Percentiles rank a stretch among this genome's conserved stretches.
Evolutionary conservation across 2,329 filamentous ascomycete species (phyloP).

Genomic region (Dothideomycetidae sp.): DNA sequence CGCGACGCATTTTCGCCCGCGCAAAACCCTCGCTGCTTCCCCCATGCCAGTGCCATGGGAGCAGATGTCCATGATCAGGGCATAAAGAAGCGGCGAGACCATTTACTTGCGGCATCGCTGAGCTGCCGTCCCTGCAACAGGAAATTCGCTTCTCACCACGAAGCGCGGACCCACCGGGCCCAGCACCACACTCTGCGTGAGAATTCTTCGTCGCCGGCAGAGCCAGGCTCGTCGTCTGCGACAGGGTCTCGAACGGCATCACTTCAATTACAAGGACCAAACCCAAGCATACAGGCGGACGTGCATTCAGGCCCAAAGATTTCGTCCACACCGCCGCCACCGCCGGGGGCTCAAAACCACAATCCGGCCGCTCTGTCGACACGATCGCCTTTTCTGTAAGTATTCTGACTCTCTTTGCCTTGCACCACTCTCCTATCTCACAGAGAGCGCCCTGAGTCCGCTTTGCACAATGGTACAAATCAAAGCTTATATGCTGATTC

Average conservation of each 20-base stretch:
- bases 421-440: too few relatives aligned
- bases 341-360: too few relatives aligned
- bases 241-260: too few relatives aligned
- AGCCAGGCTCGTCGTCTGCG: neutral
- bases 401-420: too few relatives aligned
- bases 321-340: neutral
- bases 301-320: neutral
- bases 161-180: neutral
- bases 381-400: too few relatives aligned
- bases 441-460: too few relatives aligned
- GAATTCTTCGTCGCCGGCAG: neutral
- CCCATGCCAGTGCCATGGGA: constrained; percentile 3
- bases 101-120: neutral
- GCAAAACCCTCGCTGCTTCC: neutral
- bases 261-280: too few relatives aligned
- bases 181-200: neutral
- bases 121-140: neutral
- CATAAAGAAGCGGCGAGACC: constrained; percentile 1
- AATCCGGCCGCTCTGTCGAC: too few relatives aligned
- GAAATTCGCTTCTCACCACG: neutral
- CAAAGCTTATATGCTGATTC: too few relatives aligned
- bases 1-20: neutral
- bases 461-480: too few relatives aligned
- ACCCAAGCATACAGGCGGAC: neutral
- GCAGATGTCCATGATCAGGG: neutral